Base-by-base conservation (phyloP, 768 basidiomycete species). In the Russula vinacea region DNA sequence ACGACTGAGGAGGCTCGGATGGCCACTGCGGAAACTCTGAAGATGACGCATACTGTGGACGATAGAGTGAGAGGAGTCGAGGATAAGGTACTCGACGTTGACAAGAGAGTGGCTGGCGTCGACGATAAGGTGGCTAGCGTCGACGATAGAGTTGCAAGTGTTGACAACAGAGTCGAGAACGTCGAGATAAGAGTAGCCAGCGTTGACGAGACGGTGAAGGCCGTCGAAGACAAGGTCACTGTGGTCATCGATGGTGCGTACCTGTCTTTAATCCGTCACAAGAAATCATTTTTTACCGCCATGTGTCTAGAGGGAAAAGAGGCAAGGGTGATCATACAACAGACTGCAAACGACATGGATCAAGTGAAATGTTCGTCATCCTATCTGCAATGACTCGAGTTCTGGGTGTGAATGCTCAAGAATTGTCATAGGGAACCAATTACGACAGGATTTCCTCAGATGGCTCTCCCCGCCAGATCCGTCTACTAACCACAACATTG, bases 381-480 rank as follows among this genome's bases (percentile, higher is more conserved):
- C 7, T 17, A 17, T 16, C 14, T 22, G 22, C 50, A 19, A 7
- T 10, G 7, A n/a, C 44, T 14, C 24, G 29, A 2, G 29, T 16
- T 35, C 35, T 35, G 35, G 17, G 2, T 19, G 7, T 17, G 16
- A 4, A 29, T 1, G 24, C 17, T 56, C 3, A 42, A 26, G 0
- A 5, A 26, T 19, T 14, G 24, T 19, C 14, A 16, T 39, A 56
- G 55, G 39, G 22, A 56, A 42, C 8, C 51, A 53, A 35, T 33
- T n/a, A n/a, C 51, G 29, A 53, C 16, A 35, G 19, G 11, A 56
- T 2, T 10, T 56, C n/a, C 26, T 16, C 5, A 42, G 3, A n/a
- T 56, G 56, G 56, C 56, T 56, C 26, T 56, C 56, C 9, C 40
- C 56, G 2, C 11, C 40, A n/a, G 56, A 56, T 56, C 40, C 40